These are phyloP conservation scores for Yarrowia porcina DNA, from an alignment of 805 yeast genomes.

Conservation along the genomic window DNA sequence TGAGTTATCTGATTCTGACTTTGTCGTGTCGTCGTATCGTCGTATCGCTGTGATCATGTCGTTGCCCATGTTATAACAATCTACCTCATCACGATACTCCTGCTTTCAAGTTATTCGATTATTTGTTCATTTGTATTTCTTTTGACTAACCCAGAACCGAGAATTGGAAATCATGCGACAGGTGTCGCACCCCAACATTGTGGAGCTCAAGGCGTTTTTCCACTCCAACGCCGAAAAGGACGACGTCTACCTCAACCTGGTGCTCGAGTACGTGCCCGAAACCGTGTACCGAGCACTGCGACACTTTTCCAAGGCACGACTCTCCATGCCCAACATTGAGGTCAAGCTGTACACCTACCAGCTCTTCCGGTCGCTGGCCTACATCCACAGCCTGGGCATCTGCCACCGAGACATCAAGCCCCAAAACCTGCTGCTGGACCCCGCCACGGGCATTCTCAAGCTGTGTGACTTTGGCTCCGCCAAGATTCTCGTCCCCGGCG, in stretches of 20 bases:
- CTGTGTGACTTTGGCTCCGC: constrained; percentile 97
- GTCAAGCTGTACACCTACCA: constrained; percentile 86
- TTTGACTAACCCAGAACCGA: constrained; percentile 60
- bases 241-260: constrained; percentile 82
- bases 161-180: constrained; percentile 94
- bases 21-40: too few species aligned
- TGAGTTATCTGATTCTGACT: too few species aligned
- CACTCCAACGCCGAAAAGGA: constrained; percentile 72
- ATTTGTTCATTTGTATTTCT: too few species aligned
- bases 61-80: too few species aligned
- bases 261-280: constrained; percentile 92
- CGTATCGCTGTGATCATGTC: too few species aligned
- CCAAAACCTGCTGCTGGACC: constrained; percentile 83
- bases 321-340: constrained; percentile 84
- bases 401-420: constrained; percentile 96
- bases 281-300: constrained; percentile 88
- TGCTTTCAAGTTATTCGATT: too few species aligned
- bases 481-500: constrained; percentile 80
- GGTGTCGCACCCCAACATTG: constrained; percentile 81
- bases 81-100: too few species aligned
- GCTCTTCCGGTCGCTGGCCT: constrained; percentile 69
- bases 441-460: constrained; percentile 77
- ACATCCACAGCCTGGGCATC: constrained; percentile 63
- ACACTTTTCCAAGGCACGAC: constrained; percentile 54
- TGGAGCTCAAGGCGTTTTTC: constrained; percentile 81